These are phyloP conservation scores for Phytophthora colocasiae DNA, from an alignment of 352 stramenopile genomes.

Conservation along the genomic window DNA sequence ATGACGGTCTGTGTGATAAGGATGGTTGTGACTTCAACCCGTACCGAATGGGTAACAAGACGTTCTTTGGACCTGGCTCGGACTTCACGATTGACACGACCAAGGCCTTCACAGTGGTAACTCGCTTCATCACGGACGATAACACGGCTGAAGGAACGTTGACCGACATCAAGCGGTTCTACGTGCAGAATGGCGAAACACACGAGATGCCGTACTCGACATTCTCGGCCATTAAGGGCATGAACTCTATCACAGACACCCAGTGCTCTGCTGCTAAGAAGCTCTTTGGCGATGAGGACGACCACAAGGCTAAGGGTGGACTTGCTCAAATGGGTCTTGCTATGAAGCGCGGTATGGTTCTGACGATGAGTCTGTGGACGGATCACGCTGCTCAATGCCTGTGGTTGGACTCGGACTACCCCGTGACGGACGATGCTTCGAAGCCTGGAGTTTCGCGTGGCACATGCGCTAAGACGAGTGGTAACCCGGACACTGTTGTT, in stretches of 20 bases:
- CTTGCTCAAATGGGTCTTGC: constrained; percentile 53
- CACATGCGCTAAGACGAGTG: constrained; percentile 50
- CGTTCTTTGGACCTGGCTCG: constrained; percentile 31
- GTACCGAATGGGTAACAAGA: constrained; percentile 38
- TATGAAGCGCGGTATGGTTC: constrained; percentile 61
- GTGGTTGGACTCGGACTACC: constrained; percentile 73
- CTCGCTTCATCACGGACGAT: constrained; percentile 35
- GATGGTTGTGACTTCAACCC: constrained; percentile 38
- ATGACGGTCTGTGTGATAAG: constrained; percentile 39
- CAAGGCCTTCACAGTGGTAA: constrained; percentile 34
- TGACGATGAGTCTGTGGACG: constrained; percentile 74
- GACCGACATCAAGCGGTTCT: constrained; percentile 26
- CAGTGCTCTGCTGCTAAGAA: constrained; percentile 32
- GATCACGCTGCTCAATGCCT: constrained; percentile 60
- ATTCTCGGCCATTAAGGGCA: constrained; percentile 19
- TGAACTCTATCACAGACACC: constrained; percentile 29
- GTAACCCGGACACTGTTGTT: constrained; percentile 48
- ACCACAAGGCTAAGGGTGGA: constrained; percentile 41
- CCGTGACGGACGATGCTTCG: constrained; percentile 34
- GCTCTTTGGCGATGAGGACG: constrained; percentile 54
- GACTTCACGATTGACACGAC: constrained; percentile 35
- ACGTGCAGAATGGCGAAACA: constrained; percentile 23
- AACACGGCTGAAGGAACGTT: constrained; percentile 21
- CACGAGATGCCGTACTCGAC: constrained; percentile 24
- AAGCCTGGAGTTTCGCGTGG: constrained; percentile 56